These are phyloP conservation scores for Phytophthora capsici DNA, from an alignment of 352 stramenopile genomes.

Conservation along the genomic window DNA sequence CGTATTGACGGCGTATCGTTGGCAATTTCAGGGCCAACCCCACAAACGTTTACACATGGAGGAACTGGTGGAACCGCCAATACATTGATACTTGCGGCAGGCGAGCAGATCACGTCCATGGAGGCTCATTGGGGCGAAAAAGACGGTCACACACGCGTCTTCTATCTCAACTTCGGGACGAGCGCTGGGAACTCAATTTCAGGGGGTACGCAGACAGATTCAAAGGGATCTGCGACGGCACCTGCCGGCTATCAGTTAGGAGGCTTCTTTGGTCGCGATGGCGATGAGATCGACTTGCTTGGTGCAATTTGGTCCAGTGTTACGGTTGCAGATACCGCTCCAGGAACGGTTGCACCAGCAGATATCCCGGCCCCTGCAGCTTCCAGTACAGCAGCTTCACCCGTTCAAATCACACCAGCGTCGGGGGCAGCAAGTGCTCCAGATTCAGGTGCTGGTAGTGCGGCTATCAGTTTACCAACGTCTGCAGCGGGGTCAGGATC, in stretches of 20 bases:
- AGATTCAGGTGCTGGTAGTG: not conserved
- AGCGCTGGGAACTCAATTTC: constrained; percentile 27
- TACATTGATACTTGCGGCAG: constrained; percentile 21
- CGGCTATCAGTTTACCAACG: not conserved
- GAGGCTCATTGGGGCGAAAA: constrained; percentile 33
- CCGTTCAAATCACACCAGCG: not conserved
- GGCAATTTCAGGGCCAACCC: constrained; percentile 18
- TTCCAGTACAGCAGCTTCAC: not conserved
- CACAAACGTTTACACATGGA: constrained; percentile 28
- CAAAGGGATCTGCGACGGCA: constrained; percentile 15
- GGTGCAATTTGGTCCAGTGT: constrained; percentile 32
- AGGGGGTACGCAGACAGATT: constrained; percentile 22
- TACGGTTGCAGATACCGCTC: not conserved
- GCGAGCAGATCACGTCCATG: constrained; percentile 31
- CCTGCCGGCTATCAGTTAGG: constrained; percentile 24
- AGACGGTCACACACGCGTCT: constrained; percentile 24
- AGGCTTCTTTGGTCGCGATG: constrained; percentile 31
- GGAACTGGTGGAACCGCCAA: constrained; percentile 22
- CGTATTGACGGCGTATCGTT: constrained; percentile 25
- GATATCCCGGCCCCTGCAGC: not conserved
- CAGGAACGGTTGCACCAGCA: constrained; percentile 18
- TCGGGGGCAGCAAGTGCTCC: not conserved
- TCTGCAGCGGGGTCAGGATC: not conserved
- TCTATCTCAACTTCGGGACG: constrained; percentile 34
- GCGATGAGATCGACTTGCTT: constrained; percentile 31